Percentiles rank a stretch among this genome's conserved stretches.
Evolutionary conservation across 1,284 basidiomycete species (phyloP).

Genomic region (Spongiforma sp.): DNA sequence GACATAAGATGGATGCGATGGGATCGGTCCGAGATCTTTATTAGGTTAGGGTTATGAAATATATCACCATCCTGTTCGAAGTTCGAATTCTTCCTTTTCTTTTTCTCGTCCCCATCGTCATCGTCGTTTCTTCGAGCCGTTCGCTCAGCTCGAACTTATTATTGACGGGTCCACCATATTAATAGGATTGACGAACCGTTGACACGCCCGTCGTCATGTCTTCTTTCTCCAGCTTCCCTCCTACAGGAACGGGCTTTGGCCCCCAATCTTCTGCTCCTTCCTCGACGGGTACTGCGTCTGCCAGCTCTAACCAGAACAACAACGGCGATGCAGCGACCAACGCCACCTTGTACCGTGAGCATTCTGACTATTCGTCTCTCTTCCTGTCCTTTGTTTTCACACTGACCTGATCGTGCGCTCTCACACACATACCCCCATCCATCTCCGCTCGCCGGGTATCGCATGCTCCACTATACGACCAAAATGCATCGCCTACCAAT

Average conservation of each 20-base stretch:
- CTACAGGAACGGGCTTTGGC: neutral
- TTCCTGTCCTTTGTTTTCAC: conserved; percentile 20
- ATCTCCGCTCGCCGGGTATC: neutral
- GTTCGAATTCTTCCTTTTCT: no score
- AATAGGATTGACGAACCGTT: no score
- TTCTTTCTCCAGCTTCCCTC: conserved; percentile 5
- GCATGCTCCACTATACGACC: neutral
- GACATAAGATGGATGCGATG: no score
- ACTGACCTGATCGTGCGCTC: conserved; percentile 19
- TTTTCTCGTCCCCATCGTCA: no score
- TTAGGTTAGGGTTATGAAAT: no score
- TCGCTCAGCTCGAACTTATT: no score
- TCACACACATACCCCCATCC: conserved; percentile 11
- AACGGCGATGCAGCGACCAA: conserved; percentile 19
- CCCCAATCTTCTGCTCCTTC: neutral
- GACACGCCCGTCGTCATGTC: conserved; percentile 6
- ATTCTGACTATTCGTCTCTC: neutral
- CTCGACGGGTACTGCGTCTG: neutral
- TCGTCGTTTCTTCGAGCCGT: no score
- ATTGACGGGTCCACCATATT: no score
- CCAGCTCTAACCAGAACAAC: neutral
- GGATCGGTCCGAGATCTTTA: no score
- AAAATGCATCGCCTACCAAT: neutral
- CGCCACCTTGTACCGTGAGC: conserved; percentile 36
- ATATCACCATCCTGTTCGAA: no score